Conservation (phyloP, 257 asterid species). For the Solanum sejunctum region DNA sequence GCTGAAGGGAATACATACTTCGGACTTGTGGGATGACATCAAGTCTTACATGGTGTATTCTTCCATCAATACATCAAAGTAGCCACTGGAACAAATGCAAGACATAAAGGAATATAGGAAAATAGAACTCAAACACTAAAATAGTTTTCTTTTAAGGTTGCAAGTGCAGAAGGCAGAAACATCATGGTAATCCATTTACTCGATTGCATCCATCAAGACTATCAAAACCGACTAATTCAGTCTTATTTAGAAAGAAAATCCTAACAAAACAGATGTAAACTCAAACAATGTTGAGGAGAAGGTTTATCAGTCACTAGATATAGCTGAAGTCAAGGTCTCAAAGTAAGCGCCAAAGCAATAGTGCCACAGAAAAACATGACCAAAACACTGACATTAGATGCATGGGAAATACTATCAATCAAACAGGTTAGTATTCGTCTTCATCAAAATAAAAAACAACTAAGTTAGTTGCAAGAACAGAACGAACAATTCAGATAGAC, state of each 20-base stretch:
- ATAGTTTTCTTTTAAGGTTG: neutral
- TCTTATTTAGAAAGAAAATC: neutral
- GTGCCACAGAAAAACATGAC: neutral
- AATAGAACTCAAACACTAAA: neutral
- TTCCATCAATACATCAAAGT: neutral
- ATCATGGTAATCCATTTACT: neutral
- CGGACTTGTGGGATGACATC: neutral
- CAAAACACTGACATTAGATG: neutral
- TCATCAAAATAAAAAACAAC: neutral
- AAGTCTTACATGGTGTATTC: neutral
- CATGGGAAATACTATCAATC: neutral
- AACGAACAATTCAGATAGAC: neutral
- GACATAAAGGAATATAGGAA: neutral
- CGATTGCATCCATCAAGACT: neutral
- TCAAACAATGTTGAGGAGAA: neutral
- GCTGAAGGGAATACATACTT: neutral
- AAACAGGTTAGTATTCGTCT: neutral
- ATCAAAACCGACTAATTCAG: neutral
- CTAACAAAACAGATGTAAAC: neutral
- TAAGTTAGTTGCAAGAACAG: neutral
- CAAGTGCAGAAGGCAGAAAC: neutral
- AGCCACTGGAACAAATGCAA: neutral
- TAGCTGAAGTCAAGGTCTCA: neutral
- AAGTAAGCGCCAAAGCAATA: neutral
- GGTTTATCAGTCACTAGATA: neutral